Conservation (phyloP, 1,284 basidiomycete genomes). For the Coniophora puteana region DNA sequence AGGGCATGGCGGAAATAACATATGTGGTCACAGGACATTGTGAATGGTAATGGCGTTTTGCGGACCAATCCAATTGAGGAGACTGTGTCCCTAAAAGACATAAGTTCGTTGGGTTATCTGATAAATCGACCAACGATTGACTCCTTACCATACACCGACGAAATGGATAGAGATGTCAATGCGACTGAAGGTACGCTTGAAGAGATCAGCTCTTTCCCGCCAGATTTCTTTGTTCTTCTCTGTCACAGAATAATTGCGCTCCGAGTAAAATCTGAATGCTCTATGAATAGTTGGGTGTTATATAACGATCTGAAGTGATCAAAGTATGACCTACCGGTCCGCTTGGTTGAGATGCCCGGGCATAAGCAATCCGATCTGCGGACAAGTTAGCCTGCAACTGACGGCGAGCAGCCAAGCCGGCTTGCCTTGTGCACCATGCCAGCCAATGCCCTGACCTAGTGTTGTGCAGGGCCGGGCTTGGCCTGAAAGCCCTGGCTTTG, state of each 20-base stretch:
- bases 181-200: slow-evolving; percentile 18
- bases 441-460: slow-evolving; percentile 20
- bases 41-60: slow-evolving; percentile 18
- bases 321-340: slow-evolving; percentile 14
- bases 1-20: slow-evolving; percentile 22
- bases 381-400: background rate
- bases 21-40: slow-evolving; percentile 15
- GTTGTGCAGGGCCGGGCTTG: no score
- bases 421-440: slow-evolving; percentile 27
- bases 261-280: slow-evolving; percentile 8
- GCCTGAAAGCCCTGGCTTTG: no score
- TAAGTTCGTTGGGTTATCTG: background rate
- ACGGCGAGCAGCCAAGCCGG: background rate
- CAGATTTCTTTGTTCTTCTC: slow-evolving; percentile 7
- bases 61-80: slow-evolving; percentile 26
- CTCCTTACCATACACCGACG: slow-evolving; percentile 28
- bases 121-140: background rate
- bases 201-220: slow-evolving; percentile 11
- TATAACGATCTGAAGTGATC: background rate
- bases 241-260: slow-evolving; percentile 4
- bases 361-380: slow-evolving; percentile 28
- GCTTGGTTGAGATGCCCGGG: slow-evolving; percentile 27
- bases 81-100: slow-evolving; percentile 18
- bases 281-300: background rate
- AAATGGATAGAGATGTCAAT: slow-evolving; percentile 22